Base-by-base conservation (phyloP, 2,329 filamentous ascomycete genomes). In the Fusarium praegraminearum region DNA sequence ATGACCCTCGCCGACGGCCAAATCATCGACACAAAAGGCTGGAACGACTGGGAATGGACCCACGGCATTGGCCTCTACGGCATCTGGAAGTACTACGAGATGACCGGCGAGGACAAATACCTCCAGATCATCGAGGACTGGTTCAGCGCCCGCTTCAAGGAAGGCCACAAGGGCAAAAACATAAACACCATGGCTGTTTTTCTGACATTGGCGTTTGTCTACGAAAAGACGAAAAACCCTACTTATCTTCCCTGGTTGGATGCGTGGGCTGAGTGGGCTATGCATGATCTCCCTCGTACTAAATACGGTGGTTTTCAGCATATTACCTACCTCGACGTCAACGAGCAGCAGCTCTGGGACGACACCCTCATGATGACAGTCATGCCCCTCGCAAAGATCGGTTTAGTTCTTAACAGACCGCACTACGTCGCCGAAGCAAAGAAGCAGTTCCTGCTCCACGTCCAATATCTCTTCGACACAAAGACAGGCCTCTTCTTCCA, bases 301-400 rank as follows among this genome's bases (percentile, higher is more conserved):
- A 87, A 86, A 51, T 90, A 89, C 75, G 91, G 89, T 47, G 84
- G 90, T 60, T 91, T 93, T 83, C 91, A 93, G 78, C 91, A 92
- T 78, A 87, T 91, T 65, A 94, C 92, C 1, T 94, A 94, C 72
- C 80, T 90, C 33, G 85, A 88, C 4, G 84, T 87, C 68, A 93
- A 95, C 78, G 84, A 89, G 66, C 86, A 93, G 77, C 90, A 94
- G 81, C 83, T 94, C 24, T 95, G 92, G 92, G 92, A 94, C 71
- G 92, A 95, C 77, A 95, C 92, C 8, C 83, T 95, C 45, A 94
- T 95, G 92, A 95, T 95, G 92, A 94, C 91, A 1, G 92, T 93
- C 8, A 81, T 94, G 79, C 92, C 92, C 2, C 83, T 94, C 20
- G 91, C 91, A 20, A 94, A 94, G 81, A 94, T 94, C 65, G 92